Evolutionary conservation across 257 asterid species (phyloP).

Genomic region (Cynanchum wilfordii): DNA sequence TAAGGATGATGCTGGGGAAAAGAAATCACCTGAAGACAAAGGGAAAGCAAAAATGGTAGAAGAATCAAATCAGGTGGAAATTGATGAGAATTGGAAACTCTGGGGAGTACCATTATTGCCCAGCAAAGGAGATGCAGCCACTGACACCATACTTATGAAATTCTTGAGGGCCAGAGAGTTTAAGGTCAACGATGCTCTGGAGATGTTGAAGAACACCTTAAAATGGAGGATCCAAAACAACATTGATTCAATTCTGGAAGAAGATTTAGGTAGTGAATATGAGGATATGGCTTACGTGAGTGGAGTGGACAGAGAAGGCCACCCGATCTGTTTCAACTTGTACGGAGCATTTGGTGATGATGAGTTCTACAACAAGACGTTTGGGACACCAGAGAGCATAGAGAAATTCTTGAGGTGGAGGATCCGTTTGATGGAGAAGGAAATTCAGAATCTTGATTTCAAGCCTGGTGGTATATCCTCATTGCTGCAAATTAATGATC

Average conservation of each 20-base stretch:
- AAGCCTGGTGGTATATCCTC: conserved; percentile 37
- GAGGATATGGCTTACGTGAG: conserved; percentile 27
- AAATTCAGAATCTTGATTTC: conserved; percentile 49
- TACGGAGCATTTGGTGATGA: conserved; percentile 48
- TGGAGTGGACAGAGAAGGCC: conserved; percentile 52
- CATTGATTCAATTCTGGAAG: conserved; percentile 37
- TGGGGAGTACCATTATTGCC: conserved; percentile 71
- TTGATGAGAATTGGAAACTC: conserved; percentile 17
- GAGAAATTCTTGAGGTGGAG: conserved; percentile 64
- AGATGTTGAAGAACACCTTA: conserved; percentile 47
- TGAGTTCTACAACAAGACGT: conserved; percentile 35
- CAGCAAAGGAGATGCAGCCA: conserved; percentile 40
- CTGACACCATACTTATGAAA: conserved; percentile 40
- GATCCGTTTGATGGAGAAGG: conserved; percentile 56
- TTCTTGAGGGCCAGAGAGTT: conserved; percentile 52
- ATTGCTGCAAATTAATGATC: conserved; percentile 54
- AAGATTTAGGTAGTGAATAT: conserved; percentile 46
- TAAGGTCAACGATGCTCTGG: conserved; percentile 40
- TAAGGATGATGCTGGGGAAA: neutral
- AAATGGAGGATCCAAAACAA: conserved; percentile 45
- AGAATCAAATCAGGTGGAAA: conserved; percentile 1
- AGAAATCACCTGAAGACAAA: conserved; percentile 12
- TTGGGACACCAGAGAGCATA: conserved; percentile 41
- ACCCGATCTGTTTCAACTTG: conserved; percentile 57
- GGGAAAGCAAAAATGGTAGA: conserved; percentile 25